Conservation (phyloP, 2,329 filamentous ascomycete species). For the Ceratocystis lukuohia region DNA sequence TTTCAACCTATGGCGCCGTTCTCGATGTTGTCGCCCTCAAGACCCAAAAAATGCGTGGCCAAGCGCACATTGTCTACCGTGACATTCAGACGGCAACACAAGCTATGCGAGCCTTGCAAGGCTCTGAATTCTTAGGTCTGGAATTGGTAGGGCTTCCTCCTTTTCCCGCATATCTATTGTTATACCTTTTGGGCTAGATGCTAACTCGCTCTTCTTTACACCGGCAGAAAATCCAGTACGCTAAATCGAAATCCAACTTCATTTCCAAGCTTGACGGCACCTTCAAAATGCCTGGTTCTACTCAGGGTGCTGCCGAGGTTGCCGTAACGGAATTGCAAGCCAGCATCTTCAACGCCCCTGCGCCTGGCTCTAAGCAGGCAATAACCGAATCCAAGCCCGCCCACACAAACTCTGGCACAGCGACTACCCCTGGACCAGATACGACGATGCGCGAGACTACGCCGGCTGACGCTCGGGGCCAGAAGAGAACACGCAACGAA, state of each 20-base stretch:
- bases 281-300: slow-evolving; percentile 54
- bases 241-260: slow-evolving; percentile 75
- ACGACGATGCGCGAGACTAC: slow-evolving; percentile 38
- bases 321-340: slow-evolving; percentile 63
- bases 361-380: slow-evolving; percentile 35
- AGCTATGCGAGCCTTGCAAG: slow-evolving; percentile 79
- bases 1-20: slow-evolving; percentile 84
- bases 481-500: slow-evolving; percentile 60
- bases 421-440: slow-evolving; percentile 26
- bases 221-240: slow-evolving; percentile 79
- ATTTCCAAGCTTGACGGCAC: slow-evolving; percentile 87
- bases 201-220: not conserved
- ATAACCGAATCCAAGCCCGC: slow-evolving; percentile 26
- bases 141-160: slow-evolving; percentile 53
- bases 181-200: not conserved
- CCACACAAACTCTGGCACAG: slow-evolving; percentile 33
- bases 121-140: slow-evolving; percentile 71
- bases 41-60: slow-evolving; percentile 84
- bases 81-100: slow-evolving; percentile 87
- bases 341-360: slow-evolving; percentile 62
- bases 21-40: slow-evolving; percentile 85
- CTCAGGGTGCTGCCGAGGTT: slow-evolving; percentile 39
- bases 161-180: not conserved
- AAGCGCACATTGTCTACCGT: slow-evolving; percentile 83
- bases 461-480: slow-evolving; percentile 43